Conservation (phyloP, 768 basidiomycete genomes). For the Lactarius evosmus region DNA sequence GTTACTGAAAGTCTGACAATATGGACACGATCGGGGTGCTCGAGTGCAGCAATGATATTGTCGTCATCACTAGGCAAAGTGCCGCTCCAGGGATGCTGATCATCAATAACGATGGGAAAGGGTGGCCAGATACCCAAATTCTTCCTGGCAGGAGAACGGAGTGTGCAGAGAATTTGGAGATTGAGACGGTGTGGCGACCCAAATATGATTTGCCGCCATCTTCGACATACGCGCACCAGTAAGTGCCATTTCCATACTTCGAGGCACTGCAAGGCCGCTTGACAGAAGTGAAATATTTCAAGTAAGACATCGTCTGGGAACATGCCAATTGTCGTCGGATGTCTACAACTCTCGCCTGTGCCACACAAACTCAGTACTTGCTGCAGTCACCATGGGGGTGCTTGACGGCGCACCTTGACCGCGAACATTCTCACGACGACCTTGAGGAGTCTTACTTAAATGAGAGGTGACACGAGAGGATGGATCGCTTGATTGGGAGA, state of each 20-base stretch:
- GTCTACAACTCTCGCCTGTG: not conserved
- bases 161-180: not conserved
- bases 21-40: not conserved
- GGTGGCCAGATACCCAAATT: not conserved
- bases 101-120: not conserved
- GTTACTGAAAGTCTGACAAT: not conserved
- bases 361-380: not conserved
- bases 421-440: not conserved
- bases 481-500: too few species aligned
- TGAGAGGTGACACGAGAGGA: too few species aligned
- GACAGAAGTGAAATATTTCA: not conserved
- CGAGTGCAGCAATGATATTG: not conserved
- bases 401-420: not conserved
- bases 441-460: not conserved
- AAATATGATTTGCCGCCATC: not conserved
- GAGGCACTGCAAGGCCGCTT: accelerated
- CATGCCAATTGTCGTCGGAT: not conserved
- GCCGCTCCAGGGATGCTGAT: not conserved
- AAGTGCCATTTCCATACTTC: not conserved
- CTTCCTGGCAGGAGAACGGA: not conserved
- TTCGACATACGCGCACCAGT: not conserved
- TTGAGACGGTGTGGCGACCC: not conserved
- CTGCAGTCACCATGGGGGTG: not conserved
- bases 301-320: not conserved
- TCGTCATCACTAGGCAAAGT: not conserved